These are phyloP conservation scores for Xylariaceae sp. DNA, from an alignment of 2,329 filamentous ascomycete species.

Conservation along the genomic window DNA sequence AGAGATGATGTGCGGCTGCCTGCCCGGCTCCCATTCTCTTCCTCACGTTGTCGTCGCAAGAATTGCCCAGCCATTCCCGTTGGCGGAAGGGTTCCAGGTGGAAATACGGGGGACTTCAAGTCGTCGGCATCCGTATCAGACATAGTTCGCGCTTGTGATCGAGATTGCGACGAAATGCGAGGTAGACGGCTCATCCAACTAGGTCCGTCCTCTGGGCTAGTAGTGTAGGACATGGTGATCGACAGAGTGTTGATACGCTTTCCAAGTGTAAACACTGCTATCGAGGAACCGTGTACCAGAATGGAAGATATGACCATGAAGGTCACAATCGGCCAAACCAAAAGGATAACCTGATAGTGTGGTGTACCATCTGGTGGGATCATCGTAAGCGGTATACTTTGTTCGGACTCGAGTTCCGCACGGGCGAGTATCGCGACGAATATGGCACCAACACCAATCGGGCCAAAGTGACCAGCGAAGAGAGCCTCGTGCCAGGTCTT, in stretches of 20 bases:
- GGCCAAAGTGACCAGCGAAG: constrained; percentile 95
- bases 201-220: constrained; percentile 79
- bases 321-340: constrained; percentile 93
- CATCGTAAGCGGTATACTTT: constrained; percentile 65
- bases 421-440: constrained; percentile 90
- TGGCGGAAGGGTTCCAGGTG: constrained; percentile 66
- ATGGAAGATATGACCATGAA: constrained; percentile 95
- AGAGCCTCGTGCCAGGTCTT: constrained; percentile 97
- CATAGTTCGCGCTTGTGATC: constrained; percentile 79
- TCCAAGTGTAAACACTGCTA: constrained; percentile 94
- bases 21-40: constrained; percentile 51
- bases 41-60: constrained; percentile 75
- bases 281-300: constrained; percentile 92
- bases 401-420: constrained; percentile 77
- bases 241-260: constrained; percentile 97
- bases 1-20: constrained; percentile 56
- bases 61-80: constrained; percentile 70
- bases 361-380: constrained; percentile 51
- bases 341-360: constrained; percentile 65
- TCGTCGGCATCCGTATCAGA: constrained; percentile 71
- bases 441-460: constrained; percentile 93
- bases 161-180: constrained; percentile 58
- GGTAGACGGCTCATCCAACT: constrained; percentile 95
- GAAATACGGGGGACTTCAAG: constrained; percentile 53
- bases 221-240: constrained; percentile 93